Percentiles rank a stretch among this genome's conserved stretches.
Evolutionary conservation across 2,329 filamentous ascomycete species (phyloP).

Genomic region (Calycina herbarum): DNA sequence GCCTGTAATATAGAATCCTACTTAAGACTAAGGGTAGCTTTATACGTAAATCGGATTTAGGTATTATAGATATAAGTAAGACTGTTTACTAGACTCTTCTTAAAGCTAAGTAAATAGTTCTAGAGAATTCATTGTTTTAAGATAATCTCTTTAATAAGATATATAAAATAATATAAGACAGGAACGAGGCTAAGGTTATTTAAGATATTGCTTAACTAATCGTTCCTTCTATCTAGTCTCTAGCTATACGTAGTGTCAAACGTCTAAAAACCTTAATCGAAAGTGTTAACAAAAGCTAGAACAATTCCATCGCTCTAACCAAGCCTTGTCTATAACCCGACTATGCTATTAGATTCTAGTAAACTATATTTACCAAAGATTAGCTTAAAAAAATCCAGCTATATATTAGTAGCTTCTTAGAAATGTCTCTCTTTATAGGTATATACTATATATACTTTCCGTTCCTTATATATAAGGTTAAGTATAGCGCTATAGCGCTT

Average conservation of each 20-base stretch:
- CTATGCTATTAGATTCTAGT: conserved; percentile 40
- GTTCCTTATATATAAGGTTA: conserved; percentile 42
- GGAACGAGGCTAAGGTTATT: conserved; percentile 42
- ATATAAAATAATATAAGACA: conserved; percentile 37
- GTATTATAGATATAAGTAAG: conserved; percentile 39
- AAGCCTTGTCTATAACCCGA: conserved; percentile 21
- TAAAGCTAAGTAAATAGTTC: conserved; percentile 32
- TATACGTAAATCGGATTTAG: conserved; percentile 40
- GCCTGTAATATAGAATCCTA: conserved; percentile 40
- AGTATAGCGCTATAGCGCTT: conserved; percentile 43
- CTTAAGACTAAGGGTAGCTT: conserved; percentile 44
- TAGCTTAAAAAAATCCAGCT: conserved; percentile 29
- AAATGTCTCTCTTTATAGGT: conserved; percentile 35
- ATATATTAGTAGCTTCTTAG: background rate
- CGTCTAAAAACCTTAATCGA: conserved; percentile 36
- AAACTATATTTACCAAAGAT: conserved; percentile 38
- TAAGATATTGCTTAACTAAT: conserved; percentile 21
- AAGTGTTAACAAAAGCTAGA: conserved; percentile 36
- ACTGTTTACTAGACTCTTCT: conserved; percentile 37
- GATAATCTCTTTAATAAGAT: conserved; percentile 41
- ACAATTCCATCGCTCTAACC: conserved; percentile 33
- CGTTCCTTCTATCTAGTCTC: conserved; percentile 30
- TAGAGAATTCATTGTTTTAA: background rate
- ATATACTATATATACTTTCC: conserved; percentile 31
- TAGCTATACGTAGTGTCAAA: conserved; percentile 7